Conservation (phyloP, 2,329 filamentous ascomycete species). For the Aschersonia sp. region DNA sequence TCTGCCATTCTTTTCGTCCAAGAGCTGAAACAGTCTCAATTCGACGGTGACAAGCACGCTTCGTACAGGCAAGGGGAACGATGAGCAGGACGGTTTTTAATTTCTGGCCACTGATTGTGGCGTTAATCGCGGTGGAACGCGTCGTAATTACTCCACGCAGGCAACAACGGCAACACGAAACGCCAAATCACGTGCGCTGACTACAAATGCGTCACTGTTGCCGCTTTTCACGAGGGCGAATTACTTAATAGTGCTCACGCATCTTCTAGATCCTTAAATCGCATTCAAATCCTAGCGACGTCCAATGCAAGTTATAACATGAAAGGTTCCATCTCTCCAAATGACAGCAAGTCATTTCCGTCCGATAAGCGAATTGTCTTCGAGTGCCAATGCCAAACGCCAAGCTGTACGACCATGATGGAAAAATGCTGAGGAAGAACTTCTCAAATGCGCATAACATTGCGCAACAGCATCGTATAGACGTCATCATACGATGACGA, state of each 20-base stretch:
- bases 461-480: too few relatives aligned
- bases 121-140: constrained; percentile 12
- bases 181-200: constrained; percentile 24
- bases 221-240: too few relatives aligned
- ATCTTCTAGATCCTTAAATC: too few relatives aligned
- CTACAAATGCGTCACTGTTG: neutral
- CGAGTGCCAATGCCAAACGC: constrained; percentile 1
- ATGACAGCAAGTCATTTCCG: too few relatives aligned
- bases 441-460: too few relatives aligned
- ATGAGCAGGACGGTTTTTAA: neutral
- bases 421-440: constrained; percentile 4
- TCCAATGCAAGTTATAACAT: too few relatives aligned
- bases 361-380: too few relatives aligned
- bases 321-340: too few relatives aligned
- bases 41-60: too few relatives aligned
- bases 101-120: neutral
- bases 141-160: constrained; percentile 10
- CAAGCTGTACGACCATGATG: neutral
- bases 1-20: constrained; percentile 24
- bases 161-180: constrained; percentile 12
- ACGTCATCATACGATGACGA: constrained; percentile 30
- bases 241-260: too few relatives aligned
- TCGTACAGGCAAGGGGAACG: neutral
- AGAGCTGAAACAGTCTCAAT: neutral
- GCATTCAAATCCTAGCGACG: too few relatives aligned